Base-by-base conservation (phyloP, 2,329 filamentous ascomycete species). In the Talaromyces sp. region DNA sequence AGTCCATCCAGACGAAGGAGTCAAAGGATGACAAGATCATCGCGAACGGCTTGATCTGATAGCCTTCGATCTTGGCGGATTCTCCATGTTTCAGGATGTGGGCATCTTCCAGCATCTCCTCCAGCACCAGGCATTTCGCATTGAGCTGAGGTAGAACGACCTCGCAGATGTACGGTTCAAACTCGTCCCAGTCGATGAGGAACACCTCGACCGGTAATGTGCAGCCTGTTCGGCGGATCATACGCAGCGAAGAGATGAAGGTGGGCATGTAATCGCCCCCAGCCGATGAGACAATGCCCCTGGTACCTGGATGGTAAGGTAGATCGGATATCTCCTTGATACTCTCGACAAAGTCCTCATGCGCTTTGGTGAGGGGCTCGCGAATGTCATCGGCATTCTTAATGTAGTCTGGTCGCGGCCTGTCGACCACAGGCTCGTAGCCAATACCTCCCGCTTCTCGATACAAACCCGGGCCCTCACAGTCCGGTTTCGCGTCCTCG, bases 21-120 rank as follows among this genome's bases (percentile, higher is more conserved):
- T 82, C 78, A 60, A 83, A 85, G 3, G 80, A 78, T 2, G 81
- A 82, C 55, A 83, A 79, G 2, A 84, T 67, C 36, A 84, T 75
- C 6, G 81, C 72, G 54, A 83, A 77, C 17, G 79, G 71, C 64
- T 84, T 84, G 70, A 79, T 77, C 58, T 84, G 81, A 60, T 75
- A 82, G n/a, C 70, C 65, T 16, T 63, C 63, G 24, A 77, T 65
- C 27, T 66, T 58, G 9, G 70, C 62, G 9, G 40, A 16, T 20
- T n/a, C 29, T 2, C 54, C 44, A 8, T 47, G 43, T 3, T 24
- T 53, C 8, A 10, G n/a, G n/a, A 10, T 14, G 14, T 44, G 17
- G 20, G 16, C 46, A n/a, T 35, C 40, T 19, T 22, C 49, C 9
- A 76, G 51, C 10, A 74, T 68, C 36, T 75, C 70, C 0, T 70